Base-by-base conservation (phyloP, 768 basidiomycete genomes). In the Filobasidium floriforme region DNA sequence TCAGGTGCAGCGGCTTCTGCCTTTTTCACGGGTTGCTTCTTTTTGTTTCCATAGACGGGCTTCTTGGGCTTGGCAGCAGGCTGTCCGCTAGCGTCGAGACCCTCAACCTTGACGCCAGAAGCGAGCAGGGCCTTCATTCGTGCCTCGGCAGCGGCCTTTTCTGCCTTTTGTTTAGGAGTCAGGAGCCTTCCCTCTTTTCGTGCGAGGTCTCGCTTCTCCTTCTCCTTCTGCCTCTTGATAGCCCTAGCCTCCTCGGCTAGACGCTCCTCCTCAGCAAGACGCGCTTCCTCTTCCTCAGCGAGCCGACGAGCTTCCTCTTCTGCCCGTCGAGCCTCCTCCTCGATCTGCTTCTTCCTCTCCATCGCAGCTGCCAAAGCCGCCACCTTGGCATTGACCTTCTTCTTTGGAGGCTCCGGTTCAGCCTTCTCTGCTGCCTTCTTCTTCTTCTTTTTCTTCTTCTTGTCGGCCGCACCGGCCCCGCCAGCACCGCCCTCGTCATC, bases 141-240 rank as follows among this genome's bases (percentile, higher is more conserved):
- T 37, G 90, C 85, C 77, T 97, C 93, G 1, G 91, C 92, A 70
- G 75, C 88, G 24, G 89, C 89, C 71, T 84, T 87, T 77, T 97
- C 93, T 74, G 90, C 89, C 79, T 92, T 94, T 78, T 98, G 93
- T 80, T 93, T 96, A 79, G 94, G 92, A n/a, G 94, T 98, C 60
- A 98, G 83, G 28, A 94, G 81, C 55, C 89, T 85, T 26, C 96
- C 96, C 80, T 98, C 93, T 77, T 92, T 94, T 83, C 89, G 91
- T 15, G 89, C 87, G 61, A 88, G 76, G 72, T 96, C 93, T 61
- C 86, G 86, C 79, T 94, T 96, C 54, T 74, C 73, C 75, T 77
- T 92, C 73, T 94, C 91, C 77, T 92, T 93, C 81, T 81, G 79
- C 69, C 79, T 80, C 32, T 66, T 90, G 78, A 83, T 84, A 41